Conservation (phyloP, 2,329 filamentous ascomycete genomes). For the Colletotrichum abscissum region DNA sequence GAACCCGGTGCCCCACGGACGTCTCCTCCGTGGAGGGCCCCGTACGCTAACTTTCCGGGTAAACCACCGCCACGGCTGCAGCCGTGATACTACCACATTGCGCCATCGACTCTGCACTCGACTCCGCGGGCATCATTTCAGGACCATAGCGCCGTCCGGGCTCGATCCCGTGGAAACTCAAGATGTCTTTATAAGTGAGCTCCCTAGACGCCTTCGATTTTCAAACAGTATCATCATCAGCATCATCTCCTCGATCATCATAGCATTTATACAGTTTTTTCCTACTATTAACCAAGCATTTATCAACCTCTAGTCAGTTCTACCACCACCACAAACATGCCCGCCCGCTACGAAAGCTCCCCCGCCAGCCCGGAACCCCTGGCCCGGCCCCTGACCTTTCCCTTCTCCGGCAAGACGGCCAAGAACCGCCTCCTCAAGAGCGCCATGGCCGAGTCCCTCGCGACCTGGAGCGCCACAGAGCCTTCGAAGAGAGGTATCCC, state of each 20-base stretch:
- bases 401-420: slow-evolving; percentile 64
- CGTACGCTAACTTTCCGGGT: neutral
- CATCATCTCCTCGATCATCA: neutral
- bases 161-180: neutral
- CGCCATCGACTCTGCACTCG: neutral
- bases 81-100: no score
- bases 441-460: slow-evolving; percentile 74
- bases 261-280: neutral
- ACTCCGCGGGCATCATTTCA: neutral
- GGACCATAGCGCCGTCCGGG: neutral
- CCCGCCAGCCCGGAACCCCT: slow-evolving; percentile 41
- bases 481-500: slow-evolving; percentile 59
- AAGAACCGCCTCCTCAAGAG: slow-evolving; percentile 76
- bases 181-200: neutral
- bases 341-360: slow-evolving; percentile 10
- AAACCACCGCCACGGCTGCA: neutral
- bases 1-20: neutral
- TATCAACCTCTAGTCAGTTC: neutral
- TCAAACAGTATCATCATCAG: neutral
- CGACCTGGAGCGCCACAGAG: slow-evolving; percentile 68
- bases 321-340: neutral
- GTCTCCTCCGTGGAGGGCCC: neutral
- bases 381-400: slow-evolving; percentile 58
- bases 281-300: no score
- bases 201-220: neutral